phyloP scores from a whole-genome alignment of 2,329 filamentous ascomycete species.

The Penicillium sp. region DNA sequence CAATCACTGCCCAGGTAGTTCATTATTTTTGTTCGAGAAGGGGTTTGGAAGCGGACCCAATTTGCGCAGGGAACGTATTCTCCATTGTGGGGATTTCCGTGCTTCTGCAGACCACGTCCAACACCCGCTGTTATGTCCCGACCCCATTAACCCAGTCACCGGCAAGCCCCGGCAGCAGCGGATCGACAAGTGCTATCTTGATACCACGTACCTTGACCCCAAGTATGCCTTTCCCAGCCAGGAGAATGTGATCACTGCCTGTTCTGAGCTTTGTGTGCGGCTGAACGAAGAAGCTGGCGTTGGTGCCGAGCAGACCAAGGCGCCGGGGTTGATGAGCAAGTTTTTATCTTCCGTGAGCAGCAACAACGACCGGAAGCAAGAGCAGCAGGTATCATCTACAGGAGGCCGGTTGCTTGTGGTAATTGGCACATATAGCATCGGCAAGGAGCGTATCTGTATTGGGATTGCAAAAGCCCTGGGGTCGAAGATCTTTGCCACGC shows the following conservation, averaged over 20 bases:
- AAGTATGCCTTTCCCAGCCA: constrained; percentile 94
- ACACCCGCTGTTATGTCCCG: constrained; percentile 80
- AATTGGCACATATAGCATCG: constrained; percentile 96
- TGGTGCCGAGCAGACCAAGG: constrained; percentile 59
- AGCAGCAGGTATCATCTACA: constrained; percentile 36
- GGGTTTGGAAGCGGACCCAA: constrained; percentile 63
- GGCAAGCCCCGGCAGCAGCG: constrained; percentile 78
- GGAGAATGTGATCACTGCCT: constrained; percentile 82
- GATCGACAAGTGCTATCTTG: constrained; percentile 94
- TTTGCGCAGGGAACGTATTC: constrained; percentile 71
- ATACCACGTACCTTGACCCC: constrained; percentile 95
- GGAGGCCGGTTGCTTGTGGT: constrained; percentile 80
- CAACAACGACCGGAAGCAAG: constrained; percentile 30
- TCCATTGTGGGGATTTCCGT: constrained; percentile 95
- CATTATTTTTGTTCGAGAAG: constrained; percentile 91
- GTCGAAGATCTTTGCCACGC: constrained; percentile 86
- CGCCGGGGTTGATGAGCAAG: constrained; percentile 64
- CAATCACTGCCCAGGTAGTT: constrained; percentile 95
- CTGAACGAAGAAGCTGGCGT: constrained; percentile 69
- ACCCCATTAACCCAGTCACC: constrained; percentile 69
- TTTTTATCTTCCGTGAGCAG: constrained; percentile 60
- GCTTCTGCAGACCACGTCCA: constrained; percentile 83
- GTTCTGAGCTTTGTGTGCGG: constrained; percentile 82
- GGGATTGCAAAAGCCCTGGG: constrained; percentile 85
- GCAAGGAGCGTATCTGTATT: constrained; percentile 93